Evolutionary conservation across 176 grass and related monocot genomes (phyloP), one percentile per base, ranked within the genome.

Genomic region (Guadua angustifolia): DNA sequence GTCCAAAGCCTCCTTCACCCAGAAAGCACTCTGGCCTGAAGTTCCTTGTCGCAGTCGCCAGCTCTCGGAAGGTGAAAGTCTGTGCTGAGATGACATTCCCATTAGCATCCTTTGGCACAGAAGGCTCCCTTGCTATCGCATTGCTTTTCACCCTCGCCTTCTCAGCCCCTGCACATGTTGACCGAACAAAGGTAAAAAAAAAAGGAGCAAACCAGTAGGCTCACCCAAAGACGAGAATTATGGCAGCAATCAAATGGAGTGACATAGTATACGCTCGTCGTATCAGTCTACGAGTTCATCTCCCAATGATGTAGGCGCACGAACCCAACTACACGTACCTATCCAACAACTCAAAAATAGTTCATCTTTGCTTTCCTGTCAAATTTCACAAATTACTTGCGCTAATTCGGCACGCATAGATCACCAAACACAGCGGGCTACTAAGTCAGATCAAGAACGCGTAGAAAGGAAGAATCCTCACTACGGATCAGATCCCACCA

Each of bases 31-130:
- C 88, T 0, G 81, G 86, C 43, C 88, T 90, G 76, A 95, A 95
- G 66, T 95, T 93, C 78, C 86, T 87, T 12, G 93, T 95, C 3
- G 90, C 93, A 0, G 69, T 68, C 0, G 83, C 90, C 1, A 95
- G 90, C 80, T 95, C 93, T 13, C 93, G 88, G 75, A 95, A 95
- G 65, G 90, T 91, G 86, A 95, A 95, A 53, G 93, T 95, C 71
- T 92, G 90, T 4, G 93, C 93, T 0, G 93, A 91, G 74, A 95
- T 95, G 25, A 21, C 85, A 84, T 88, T 88, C 55, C 82, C 87
- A 69, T 84, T 95, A 62, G 88, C 88, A 83, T 90, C 90, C 65
- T 94, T 90, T 7, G 84, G 72, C 10, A 32, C 84, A 19, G 79
- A 82, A 71, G 73, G 62, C 39, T 92, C 90, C 51, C 82, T 88